Conservation (phyloP, 2,329 filamentous ascomycete genomes). For the Talaromyces sp. region DNA sequence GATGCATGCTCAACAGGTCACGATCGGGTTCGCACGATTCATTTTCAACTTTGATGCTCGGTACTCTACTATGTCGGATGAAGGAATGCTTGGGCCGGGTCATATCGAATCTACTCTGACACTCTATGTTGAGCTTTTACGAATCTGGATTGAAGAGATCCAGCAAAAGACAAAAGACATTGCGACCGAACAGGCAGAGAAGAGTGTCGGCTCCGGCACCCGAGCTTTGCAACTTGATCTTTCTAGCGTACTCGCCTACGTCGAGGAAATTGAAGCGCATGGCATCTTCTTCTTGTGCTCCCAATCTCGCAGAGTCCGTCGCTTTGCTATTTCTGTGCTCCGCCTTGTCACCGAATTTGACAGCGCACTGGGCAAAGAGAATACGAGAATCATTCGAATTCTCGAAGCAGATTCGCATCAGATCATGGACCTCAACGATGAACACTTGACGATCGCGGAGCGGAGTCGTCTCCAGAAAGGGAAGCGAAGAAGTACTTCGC, state of each 20-base stretch:
- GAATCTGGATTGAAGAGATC: conserved; percentile 98
- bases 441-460: conserved; percentile 78
- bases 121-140: conserved; percentile 86
- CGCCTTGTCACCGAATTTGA: conserved; percentile 93
- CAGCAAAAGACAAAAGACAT: conserved; percentile 77
- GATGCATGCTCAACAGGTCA: conserved; percentile 89
- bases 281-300: conserved; percentile 97
- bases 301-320: conserved; percentile 81
- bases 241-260: conserved; percentile 83
- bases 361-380: conserved; percentile 74
- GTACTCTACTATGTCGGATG: conserved; percentile 96
- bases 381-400: conserved; percentile 81
- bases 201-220: conserved; percentile 59
- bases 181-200: conserved; percentile 61
- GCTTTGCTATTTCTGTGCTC: conserved; percentile 87
- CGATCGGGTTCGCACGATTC: conserved; percentile 92
- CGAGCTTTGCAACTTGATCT: conserved; percentile 76
- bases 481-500: conserved; percentile 75
- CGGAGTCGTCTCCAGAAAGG: conserved; percentile 87
- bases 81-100: conserved; percentile 86
- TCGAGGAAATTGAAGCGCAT: conserved; percentile 95
- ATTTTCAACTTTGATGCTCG: conserved; percentile 98
- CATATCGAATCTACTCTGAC: conserved; percentile 93
- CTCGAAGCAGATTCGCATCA: conserved; percentile 83
- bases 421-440: conserved; percentile 88